Evolutionary conservation across 306 rosid species (phyloP).

Genomic region (Begonia loranthoides): DNA sequence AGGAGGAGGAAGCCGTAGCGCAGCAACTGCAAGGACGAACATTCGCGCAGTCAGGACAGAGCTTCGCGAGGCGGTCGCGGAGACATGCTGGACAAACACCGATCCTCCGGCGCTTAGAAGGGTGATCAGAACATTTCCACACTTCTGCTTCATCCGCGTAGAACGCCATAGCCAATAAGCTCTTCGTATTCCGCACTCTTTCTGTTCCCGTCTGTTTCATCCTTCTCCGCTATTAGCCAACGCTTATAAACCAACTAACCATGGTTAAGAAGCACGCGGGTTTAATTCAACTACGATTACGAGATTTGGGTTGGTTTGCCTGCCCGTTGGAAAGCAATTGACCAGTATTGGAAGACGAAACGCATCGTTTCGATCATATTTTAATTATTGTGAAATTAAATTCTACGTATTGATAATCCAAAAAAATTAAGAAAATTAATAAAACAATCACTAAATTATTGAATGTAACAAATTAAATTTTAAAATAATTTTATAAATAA

Average conservation of each 20-base stretch:
- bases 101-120: constrained; percentile 62
- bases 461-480: no score
- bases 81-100: constrained; percentile 81
- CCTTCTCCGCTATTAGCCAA: background rate
- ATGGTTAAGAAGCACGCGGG: background rate
- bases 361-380: no score
- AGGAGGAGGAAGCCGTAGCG: constrained; percentile 12
- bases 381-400: no score
- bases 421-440: no score
- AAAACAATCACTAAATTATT: no score
- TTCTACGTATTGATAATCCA: no score
- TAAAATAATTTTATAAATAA: no score
- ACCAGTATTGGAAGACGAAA: no score
- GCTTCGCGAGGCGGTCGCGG: constrained; percentile 68
- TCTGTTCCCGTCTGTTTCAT: no score
- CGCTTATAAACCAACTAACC: background rate
- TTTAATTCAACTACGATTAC: background rate
- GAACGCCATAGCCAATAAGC: constrained; percentile 26
- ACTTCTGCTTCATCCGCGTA: constrained; percentile 64
- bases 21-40: constrained; percentile 76
- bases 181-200: background rate
- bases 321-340: no score
- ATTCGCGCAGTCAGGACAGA: constrained; percentile 87
- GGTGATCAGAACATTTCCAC: constrained; percentile 84
- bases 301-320: background rate